Conservation (phyloP, 495 filamentous ascomycete genomes). For the Talaromyces trachyspermus region DNA sequence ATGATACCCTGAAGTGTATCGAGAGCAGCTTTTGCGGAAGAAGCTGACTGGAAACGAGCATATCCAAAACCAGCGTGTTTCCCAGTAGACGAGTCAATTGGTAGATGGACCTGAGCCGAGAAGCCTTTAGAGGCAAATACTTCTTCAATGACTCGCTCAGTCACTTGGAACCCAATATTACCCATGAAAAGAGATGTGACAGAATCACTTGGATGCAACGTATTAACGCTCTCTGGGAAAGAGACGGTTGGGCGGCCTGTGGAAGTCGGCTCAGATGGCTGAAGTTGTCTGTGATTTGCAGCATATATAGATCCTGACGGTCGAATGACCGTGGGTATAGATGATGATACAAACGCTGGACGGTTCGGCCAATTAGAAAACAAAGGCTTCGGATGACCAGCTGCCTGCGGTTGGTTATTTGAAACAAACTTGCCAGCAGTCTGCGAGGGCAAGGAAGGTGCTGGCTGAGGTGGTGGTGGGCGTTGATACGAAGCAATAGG, state of each 20-base stretch:
- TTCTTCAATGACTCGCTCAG: constrained; percentile 61
- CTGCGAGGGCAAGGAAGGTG: neutral
- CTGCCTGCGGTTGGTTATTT: neutral
- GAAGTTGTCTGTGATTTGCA: neutral
- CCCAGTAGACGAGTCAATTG: constrained; percentile 74
- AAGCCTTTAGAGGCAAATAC: constrained; percentile 68
- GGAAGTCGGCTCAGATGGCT: too few relatives aligned
- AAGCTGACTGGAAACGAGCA: constrained; percentile 65
- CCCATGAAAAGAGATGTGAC: constrained; percentile 82
- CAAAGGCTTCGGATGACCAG: neutral
- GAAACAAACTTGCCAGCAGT: neutral
- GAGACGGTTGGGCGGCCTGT: neutral
- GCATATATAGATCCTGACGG: neutral
- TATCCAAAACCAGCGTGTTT: constrained; percentile 92
- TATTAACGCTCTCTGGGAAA: constrained; percentile 20
- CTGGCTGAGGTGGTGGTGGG: neutral
- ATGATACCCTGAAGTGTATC: constrained; percentile 65
- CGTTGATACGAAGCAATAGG: neutral
- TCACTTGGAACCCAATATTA: constrained; percentile 79
- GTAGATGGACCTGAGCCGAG: constrained; percentile 70
- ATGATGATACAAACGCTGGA: constrained; percentile 2
- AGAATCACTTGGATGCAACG: constrained; percentile 53
- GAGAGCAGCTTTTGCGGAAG: constrained; percentile 72
- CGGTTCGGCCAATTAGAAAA: constrained; percentile 7
- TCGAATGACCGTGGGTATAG: neutral